Evolutionary conservation across 768 basidiomycete species (phyloP), one percentile per base, ranked within the genome.

Genomic region (Piloderma croceum): DNA sequence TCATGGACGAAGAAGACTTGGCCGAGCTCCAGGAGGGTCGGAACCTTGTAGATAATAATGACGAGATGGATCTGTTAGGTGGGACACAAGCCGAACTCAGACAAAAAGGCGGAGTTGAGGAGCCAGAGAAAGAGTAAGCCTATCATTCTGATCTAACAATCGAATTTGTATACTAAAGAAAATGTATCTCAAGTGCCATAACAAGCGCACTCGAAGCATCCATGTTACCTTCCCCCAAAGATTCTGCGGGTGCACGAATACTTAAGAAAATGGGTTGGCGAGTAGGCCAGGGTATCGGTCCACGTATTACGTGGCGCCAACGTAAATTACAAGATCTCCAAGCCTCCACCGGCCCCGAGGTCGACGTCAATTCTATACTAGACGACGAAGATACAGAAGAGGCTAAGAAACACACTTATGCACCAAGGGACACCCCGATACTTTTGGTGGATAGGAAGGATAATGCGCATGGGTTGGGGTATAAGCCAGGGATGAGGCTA

Each of bases 1-100:
- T 90, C 57, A 98, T 99, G 96, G 96, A 99, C 64, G 96, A 97
- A 31, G 96, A 99, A 63, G 96, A 98, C 59, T 67, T 97, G 12
- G 80, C 86, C 33, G 90, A 90, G 46, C 60, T 86, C 44, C 77
- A 73, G 24, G 89, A 91, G 29, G 77, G 76, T 48, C 71, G 81
- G 49, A 77, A 74, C 15, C 59, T 96, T 7, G 77, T 91, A 3
- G 83, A 88, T 53, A 85, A 82, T 25, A 81, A 82, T 10, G 86
- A 93, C 24, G 76, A 86, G 49, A 83, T 83, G 73, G 79, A 84
- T 48, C 62, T 81, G 32, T 58, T 77, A 1, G 77, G 73, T n/a
- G 74, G 73, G 0, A 76, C 76, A 2, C 68, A 73, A 48, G 64
- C 67, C 0, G 80, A 76, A 46, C 55, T 61, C 27, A 46, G 57